Evolutionary conservation across 345 rosid species (phyloP), one percentile per base, ranked within the genome.

Genomic region (Syzygium oleosum): DNA sequence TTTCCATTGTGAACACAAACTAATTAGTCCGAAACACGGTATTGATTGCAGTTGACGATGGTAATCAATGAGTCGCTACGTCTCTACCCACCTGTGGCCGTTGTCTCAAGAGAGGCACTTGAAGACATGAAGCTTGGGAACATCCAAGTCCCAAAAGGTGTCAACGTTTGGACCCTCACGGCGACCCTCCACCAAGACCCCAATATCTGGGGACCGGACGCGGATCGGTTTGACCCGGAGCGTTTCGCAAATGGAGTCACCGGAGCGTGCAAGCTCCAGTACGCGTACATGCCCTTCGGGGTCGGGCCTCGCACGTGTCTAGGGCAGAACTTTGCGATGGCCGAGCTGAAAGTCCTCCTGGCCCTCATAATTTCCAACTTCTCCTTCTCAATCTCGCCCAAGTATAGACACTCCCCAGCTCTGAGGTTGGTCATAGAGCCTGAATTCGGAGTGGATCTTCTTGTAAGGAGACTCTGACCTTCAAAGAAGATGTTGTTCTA

Each of bases 231-330:
- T 87, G 86, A 59, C 52, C 92, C 92, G 4, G 88, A 88, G 84
- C 88, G 92, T 58, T 92, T 92, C 34, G 54, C 53, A 8, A 38
- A 88, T 17, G 92, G 92, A 4, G 61, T 92, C 52, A 85, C 85
- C 12, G 87, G 90, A 38, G 91, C 90, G 12, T 89, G 92, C 92
- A 89, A 91, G 84, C 63, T 59, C 23, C 91, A 90, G 0, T 89
- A 90, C 59, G 63, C 87, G 7, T 89, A 89, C 87, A 88, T 91
- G 86, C 92, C 93, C 1, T 90, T 91, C 12, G 91, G 91, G n/a
- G 78, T 87, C 0, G 90, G 93, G 15, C 86, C 91, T 31, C 89
- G 91, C 6, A 55, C 87, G 73, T 90, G 92, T 56, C 79, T 88
- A 4, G 92, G 92, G 29, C 87, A 87, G 59, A 88, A 92, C 86